Conservation (phyloP, 192 early-diverging fungal species). For the Coemansia sp. region DNA sequence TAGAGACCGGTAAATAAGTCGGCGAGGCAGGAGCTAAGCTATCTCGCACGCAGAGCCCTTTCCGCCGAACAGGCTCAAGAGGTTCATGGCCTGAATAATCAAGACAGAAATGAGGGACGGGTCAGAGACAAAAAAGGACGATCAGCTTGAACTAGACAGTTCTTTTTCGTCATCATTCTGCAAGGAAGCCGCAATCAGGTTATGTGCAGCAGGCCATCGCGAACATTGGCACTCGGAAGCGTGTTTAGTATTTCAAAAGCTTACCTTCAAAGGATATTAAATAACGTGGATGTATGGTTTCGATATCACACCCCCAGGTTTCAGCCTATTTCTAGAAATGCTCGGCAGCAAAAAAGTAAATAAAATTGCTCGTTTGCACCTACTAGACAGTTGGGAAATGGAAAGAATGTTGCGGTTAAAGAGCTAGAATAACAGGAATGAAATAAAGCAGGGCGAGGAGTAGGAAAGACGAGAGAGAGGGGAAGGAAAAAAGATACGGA, state of each 20-base stretch:
- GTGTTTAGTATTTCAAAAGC: background rate
- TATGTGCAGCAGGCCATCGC: background rate
- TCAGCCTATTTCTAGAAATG: background rate
- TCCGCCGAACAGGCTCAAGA: background rate
- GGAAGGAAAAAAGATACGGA: too few relatives aligned
- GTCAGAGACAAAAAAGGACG: background rate
- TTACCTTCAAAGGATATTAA: background rate
- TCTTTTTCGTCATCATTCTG: slow-evolving; percentile 4
- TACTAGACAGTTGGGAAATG: background rate
- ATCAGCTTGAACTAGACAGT: background rate
- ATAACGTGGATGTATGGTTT: background rate
- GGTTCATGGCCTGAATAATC: background rate
- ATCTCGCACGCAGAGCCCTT: background rate
- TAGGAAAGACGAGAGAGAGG: background rate
- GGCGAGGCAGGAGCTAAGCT: background rate
- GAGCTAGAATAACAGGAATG: background rate
- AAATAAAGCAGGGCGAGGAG: background rate
- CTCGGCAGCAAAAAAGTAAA: too few relatives aligned
- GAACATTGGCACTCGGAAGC: background rate
- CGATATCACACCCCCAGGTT: background rate
- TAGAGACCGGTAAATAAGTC: background rate
- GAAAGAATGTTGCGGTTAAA: background rate
- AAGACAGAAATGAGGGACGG: background rate
- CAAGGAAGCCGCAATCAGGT: slow-evolving; percentile 1
- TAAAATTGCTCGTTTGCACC: too few relatives aligned